phyloP scores from a whole-genome alignment of 768 basidiomycete genomes.

The Butyriboletus loyo region DNA sequence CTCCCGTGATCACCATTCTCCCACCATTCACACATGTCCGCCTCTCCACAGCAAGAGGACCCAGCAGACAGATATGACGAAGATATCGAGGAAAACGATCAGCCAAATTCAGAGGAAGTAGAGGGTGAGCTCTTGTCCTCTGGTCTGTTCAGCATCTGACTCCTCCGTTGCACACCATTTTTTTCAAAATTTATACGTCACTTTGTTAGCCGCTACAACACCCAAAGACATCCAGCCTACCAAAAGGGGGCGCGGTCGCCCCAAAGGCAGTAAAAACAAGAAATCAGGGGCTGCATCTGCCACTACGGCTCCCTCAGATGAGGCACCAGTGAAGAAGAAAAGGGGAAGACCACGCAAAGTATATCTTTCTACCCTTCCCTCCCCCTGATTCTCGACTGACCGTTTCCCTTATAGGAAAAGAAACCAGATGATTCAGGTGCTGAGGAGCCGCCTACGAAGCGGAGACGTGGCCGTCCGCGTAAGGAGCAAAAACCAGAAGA shows the following conservation, averaged over 20 bases:
- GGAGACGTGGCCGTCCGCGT: slow-evolving; percentile 72
- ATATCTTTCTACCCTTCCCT: slow-evolving; percentile 8
- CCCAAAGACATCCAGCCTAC: slow-evolving; percentile 35
- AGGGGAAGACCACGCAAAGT: slow-evolving; percentile 55
- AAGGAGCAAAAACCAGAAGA: slow-evolving; percentile 54
- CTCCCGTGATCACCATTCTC: slow-evolving; percentile 25
- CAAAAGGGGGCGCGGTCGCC: slow-evolving; percentile 85
- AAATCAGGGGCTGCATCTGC: slow-evolving; percentile 38
- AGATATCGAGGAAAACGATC: slow-evolving; percentile 54
- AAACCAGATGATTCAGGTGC: slow-evolving; percentile 45
- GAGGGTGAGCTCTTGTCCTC: slow-evolving; percentile 27
- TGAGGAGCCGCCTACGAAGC: slow-evolving; percentile 55
- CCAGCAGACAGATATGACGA: slow-evolving; percentile 54
- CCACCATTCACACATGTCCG: slow-evolving; percentile 49
- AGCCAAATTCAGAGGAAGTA: slow-evolving; percentile 33
- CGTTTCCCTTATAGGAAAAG: slow-evolving; percentile 26
- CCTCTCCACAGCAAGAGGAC: slow-evolving; percentile 57
- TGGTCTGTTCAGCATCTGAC: slow-evolving; percentile 11
- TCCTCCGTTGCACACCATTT: slow-evolving; percentile 14
- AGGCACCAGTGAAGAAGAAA: slow-evolving; percentile 39
- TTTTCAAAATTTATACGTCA: slow-evolving; percentile 19
- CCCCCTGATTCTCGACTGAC: slow-evolving; percentile 25
- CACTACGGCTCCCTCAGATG: slow-evolving; percentile 28
- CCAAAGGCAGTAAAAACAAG: slow-evolving; percentile 85
- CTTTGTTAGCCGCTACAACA: slow-evolving; percentile 38